Percentiles rank a stretch among this genome's conserved stretches.
Conservation (phyloP, 768 basidiomycete genomes). For the Suillus subaureus region DNA sequence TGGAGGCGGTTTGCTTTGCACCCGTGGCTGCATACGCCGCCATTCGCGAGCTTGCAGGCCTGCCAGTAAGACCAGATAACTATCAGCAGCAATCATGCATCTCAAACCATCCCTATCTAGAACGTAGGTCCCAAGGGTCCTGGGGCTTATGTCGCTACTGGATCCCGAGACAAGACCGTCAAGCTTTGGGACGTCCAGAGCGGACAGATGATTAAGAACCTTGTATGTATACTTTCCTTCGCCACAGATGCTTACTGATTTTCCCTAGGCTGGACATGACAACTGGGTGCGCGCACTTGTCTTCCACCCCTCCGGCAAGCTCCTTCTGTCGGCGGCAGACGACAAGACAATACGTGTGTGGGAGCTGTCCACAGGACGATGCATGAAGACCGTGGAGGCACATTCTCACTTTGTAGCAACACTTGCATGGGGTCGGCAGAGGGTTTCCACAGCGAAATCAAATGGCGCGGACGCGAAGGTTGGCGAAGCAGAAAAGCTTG, state of each 20-base stretch:
- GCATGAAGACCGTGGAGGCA: constrained; percentile 85
- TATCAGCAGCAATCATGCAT: constrained; percentile 7
- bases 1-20: constrained; percentile 82
- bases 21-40: constrained; percentile 74
- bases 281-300: constrained; percentile 89
- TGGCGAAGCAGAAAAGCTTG: constrained; percentile 53
- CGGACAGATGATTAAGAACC: constrained; percentile 78
- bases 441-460: constrained; percentile 41
- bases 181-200: constrained; percentile 87
- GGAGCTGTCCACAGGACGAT: constrained; percentile 85
- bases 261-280: constrained; percentile 71
- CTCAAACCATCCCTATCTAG: constrained; percentile 28
- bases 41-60: constrained; percentile 75
- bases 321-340: constrained; percentile 87
- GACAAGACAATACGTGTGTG: constrained; percentile 91
- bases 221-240: constrained; percentile 47
- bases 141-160: constrained; percentile 72
- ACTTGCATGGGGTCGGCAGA: constrained; percentile 76
- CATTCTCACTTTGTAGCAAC: constrained; percentile 84
- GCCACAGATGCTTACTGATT: constrained; percentile 12
- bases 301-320: constrained; percentile 90
- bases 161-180: constrained; percentile 89
- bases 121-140: constrained; percentile 55
- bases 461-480: constrained; percentile 38
- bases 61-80: constrained; percentile 50